phyloP scores from a whole-genome alignment of 2,329 filamentous ascomycete genomes.

The Sporothrix pseudoabietina region DNA sequence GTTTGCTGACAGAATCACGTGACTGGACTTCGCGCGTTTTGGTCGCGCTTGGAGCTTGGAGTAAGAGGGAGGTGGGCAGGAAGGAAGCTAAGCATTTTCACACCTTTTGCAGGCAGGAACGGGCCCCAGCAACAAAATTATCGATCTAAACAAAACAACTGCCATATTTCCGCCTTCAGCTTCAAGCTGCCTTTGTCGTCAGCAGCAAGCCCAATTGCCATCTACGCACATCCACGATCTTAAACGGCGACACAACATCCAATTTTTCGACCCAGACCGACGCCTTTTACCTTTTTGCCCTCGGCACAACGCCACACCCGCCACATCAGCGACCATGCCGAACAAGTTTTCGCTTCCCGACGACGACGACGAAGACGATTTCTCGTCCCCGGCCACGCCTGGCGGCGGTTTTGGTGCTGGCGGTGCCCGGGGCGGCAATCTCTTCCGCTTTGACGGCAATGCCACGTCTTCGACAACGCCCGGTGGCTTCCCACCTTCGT shows the following conservation, averaged over 20 bases:
- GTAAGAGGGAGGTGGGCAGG: not conserved
- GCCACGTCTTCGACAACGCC: conserved; percentile 54
- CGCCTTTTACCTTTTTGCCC: not conserved
- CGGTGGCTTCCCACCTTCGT: conserved; percentile 55
- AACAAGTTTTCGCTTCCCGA: conserved; percentile 34
- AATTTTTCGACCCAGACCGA: not conserved
- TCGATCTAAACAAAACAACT: conserved; percentile 18
- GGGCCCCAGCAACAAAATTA: conserved; percentile 25
- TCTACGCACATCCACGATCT: not conserved
- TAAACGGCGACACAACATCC: not conserved
- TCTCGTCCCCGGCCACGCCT: conserved; percentile 33
- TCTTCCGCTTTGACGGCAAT: conserved; percentile 48
- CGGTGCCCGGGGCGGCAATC: conserved; percentile 34
- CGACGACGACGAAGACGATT: conserved; percentile 34
- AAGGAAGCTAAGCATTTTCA: conserved; percentile 26
- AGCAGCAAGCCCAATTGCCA: not conserved
- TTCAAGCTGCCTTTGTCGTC: conserved; percentile 6
- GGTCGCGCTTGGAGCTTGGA: conserved; percentile 27
- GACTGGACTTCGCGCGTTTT: conserved; percentile 11
- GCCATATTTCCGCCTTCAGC: not conserved
- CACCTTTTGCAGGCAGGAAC: conserved; percentile 5
- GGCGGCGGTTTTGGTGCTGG: not conserved
- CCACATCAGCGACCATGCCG: conserved; percentile 28
- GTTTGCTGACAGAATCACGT: conserved; percentile 12
- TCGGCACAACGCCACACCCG: not conserved